Conservation (phyloP, 805 yeast genomes). For the Candida methanosorbosa region DNA sequence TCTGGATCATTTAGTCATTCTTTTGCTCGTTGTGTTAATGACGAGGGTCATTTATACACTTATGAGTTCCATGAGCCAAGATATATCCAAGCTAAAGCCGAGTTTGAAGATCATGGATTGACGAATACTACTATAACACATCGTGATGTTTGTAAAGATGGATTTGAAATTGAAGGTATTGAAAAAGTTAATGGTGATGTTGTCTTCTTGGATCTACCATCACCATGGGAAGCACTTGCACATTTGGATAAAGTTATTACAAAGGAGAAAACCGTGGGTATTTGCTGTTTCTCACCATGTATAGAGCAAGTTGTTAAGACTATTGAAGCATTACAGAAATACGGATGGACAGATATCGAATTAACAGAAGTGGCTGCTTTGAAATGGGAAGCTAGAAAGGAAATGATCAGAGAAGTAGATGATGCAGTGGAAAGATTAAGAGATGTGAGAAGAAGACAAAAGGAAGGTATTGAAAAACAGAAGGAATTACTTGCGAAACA, state of each 20-base stretch:
- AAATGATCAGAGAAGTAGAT: slow-evolving; percentile 71
- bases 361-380: slow-evolving; percentile 86
- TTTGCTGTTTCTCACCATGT: slow-evolving; percentile 97
- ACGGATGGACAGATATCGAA: slow-evolving; percentile 83
- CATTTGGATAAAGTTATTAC: slow-evolving; percentile 55
- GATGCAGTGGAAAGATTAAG: slow-evolving; percentile 69
- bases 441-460: slow-evolving; percentile 69
- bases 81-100: slow-evolving; percentile 67
- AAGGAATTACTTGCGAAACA: slow-evolving; percentile 21
- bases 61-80: slow-evolving; percentile 90
- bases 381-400: slow-evolving; percentile 81
- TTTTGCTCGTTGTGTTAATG: slow-evolving; percentile 68
- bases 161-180: slow-evolving; percentile 49
- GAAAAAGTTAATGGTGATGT: slow-evolving; percentile 50
- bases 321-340: slow-evolving; percentile 56
- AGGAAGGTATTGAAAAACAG: slow-evolving; percentile 49
- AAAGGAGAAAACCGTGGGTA: slow-evolving; percentile 42
- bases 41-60: slow-evolving; percentile 59
- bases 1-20: slow-evolving; percentile 95
- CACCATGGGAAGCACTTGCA: slow-evolving; percentile 95
- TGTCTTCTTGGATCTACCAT: slow-evolving; percentile 85
- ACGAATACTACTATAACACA: slow-evolving; percentile 59
- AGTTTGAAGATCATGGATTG: slow-evolving; percentile 68
- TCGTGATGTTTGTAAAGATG: slow-evolving; percentile 86
- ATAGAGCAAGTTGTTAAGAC: slow-evolving; percentile 94